Base-by-base conservation (phyloP, 352 stramenopile genomes). In the Globisporangium paddicum region DNA sequence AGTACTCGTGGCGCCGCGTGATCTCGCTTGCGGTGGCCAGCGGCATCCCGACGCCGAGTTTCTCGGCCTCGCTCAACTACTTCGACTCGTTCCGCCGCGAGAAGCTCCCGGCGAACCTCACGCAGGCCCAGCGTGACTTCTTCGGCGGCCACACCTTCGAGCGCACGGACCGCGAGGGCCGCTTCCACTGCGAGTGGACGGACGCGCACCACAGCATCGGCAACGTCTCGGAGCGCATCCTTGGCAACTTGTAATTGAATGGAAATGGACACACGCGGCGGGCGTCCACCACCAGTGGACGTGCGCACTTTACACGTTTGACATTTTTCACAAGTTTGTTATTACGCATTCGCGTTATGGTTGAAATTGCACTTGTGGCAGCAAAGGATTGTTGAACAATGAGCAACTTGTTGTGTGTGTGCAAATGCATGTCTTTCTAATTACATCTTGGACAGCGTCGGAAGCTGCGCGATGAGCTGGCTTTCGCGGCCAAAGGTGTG, bases 91-190 rank as follows among this genome's bases (percentile, higher is more conserved):
- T 99, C 89, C 92, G 97, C 69, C 86, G 95, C 57, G 89, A 91
- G 57, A 80, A 78, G 34, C 81, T 99, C 48, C 95, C 96, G 11
- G 96, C 96, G 51, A 99, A 99, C 77, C 75, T 99, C 42, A 97
- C 96, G 30, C 97, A 99, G 79, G 96, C 96, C n/a, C 97, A 99
- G 82, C 90, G 97, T 56, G 97, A 99, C 79, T 99, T 99, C 78
- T 99, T 99, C 72, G 97, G 97, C 41, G 96, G 95, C 59, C 97
- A 99, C 84, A 99, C 96, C 25, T 99, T 98, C 78, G 88, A 99
- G 71, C 90, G 95, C 69, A 96, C 83, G 64, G 95, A 98, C 82
- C 84, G 86, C 55, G 89, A 97, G 54, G 95, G 96, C 53, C 84
- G 85, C 50, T 99, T 98, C 79, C 97, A 99, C 87, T 98, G 90